Percentiles rank a stretch among this genome's conserved stretches.
phyloP scores from a whole-genome alignment of 1,139 yeast species.

The Hyphopichia pseudoburtonii region DNA sequence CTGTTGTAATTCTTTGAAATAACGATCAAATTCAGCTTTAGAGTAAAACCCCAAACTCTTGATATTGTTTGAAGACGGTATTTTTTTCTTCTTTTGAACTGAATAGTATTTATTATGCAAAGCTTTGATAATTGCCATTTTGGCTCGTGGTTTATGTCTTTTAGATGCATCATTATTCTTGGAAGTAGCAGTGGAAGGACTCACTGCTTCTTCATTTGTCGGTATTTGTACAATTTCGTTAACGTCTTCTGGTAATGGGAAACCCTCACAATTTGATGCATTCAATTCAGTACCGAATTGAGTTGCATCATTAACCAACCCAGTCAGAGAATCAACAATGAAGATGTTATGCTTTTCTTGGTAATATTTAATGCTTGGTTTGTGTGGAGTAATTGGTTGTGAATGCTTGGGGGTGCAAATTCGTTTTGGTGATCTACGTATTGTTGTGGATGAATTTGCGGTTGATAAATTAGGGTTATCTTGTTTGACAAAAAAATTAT shows the following conservation, averaged over 20 bases:
- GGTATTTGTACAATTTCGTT: conserved; percentile 70
- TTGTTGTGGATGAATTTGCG: not conserved
- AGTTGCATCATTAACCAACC: conserved; percentile 67
- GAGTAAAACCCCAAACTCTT: conserved; percentile 30
- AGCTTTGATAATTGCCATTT: conserved; percentile 61
- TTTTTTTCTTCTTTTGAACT: conserved; percentile 1
- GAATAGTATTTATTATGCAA: conserved; percentile 22
- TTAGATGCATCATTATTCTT: too few relatives aligned
- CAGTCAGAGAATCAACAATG: conserved; percentile 68
- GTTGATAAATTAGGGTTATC: conserved; percentile 6
- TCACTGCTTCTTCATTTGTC: conserved; percentile 39
- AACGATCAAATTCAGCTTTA: conserved; percentile 28
- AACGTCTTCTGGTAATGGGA: conserved; percentile 59
- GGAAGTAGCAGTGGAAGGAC: conserved; percentile 4
- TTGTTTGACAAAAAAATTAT: conserved; percentile 11
- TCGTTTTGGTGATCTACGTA: conserved; percentile 33
- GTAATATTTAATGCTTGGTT: conserved; percentile 42
- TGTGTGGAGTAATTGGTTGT: conserved; percentile 22
- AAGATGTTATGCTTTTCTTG: conserved; percentile 37
- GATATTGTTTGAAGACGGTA: conserved; percentile 1
- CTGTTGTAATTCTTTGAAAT: conserved; percentile 6
- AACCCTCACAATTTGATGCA: conserved; percentile 60
- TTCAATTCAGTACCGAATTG: conserved; percentile 75
- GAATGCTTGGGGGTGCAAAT: conserved; percentile 46
- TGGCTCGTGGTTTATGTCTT: conserved; percentile 25